Percentiles rank a stretch among this genome's conserved stretches.
These are phyloP conservation scores for Amaranthus hypochondriacus DNA, from an alignment of 148 eudicot genomes.

Conservation along the genomic window DNA sequence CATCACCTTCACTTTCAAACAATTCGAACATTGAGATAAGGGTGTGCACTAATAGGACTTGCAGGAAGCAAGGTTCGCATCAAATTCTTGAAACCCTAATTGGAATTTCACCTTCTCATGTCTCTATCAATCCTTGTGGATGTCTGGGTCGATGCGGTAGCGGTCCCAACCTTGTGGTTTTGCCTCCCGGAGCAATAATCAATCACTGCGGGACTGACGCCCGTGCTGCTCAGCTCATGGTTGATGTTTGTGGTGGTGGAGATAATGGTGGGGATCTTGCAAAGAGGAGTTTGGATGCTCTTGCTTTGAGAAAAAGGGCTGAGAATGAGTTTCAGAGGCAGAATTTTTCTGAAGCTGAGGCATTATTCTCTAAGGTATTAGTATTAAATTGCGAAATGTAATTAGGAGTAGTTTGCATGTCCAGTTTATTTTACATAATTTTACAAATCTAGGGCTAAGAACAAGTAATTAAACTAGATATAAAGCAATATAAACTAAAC, in stretches of 20 bases:
- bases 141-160: slow-evolving; percentile 73
- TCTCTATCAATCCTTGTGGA: slow-evolving; percentile 55
- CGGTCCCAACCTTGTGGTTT: slow-evolving; percentile 71
- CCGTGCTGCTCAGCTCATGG: slow-evolving; percentile 37
- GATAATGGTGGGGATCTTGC: slow-evolving; percentile 16
- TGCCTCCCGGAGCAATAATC: slow-evolving; percentile 40
- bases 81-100: slow-evolving; percentile 45
- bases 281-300: slow-evolving; percentile 52
- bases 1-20: background rate
- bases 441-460: no score
- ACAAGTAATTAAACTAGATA: no score
- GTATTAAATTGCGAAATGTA: no score
- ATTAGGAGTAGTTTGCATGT: no score
- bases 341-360: slow-evolving; percentile 38
- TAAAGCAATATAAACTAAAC: no score
- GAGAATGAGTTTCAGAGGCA: slow-evolving; percentile 39
- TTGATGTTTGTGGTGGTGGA: slow-evolving; percentile 30
- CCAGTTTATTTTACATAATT: no score
- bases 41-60: slow-evolving; percentile 57
- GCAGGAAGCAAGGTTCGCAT: slow-evolving; percentile 60
- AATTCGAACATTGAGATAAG: slow-evolving; percentile 42
- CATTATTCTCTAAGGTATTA: slow-evolving; percentile 55
- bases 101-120: slow-evolving; percentile 58
- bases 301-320: slow-evolving; percentile 73
- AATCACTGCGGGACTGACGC: slow-evolving; percentile 64